Conservation (phyloP, 2,329 filamentous ascomycete species). For the Colletotrichum higginsianum region DNA sequence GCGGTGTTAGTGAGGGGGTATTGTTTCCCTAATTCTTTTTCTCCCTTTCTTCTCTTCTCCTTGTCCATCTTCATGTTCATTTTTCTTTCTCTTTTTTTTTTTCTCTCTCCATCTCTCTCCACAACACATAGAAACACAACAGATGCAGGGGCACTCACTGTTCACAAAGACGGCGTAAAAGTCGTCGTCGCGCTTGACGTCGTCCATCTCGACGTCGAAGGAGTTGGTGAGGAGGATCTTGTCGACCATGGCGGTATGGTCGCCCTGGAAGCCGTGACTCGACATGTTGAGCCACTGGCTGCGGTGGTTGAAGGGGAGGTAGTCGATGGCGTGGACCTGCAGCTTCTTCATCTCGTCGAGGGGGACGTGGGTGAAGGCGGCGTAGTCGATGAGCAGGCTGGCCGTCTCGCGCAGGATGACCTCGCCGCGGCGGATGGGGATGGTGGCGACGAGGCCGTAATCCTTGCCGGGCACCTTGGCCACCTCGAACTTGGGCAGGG, state of each 20-base stretch:
- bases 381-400: conserved; percentile 58
- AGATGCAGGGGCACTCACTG: conserved; percentile 45
- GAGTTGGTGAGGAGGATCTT: conserved; percentile 56
- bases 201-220: conserved; percentile 55
- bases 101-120: too few species aligned
- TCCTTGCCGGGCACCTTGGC: conserved; percentile 56
- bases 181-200: conserved; percentile 48
- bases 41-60: too few species aligned
- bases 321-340: conserved; percentile 50
- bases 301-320: conserved; percentile 51
- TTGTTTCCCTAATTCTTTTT: neutral
- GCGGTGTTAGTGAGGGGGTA: conserved; percentile 17
- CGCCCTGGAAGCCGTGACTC: conserved; percentile 49
- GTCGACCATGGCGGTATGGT: conserved; percentile 50
- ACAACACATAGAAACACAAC: neutral
- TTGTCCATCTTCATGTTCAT: neutral
- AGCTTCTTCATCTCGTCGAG: conserved; percentile 48
- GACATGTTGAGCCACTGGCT: conserved; percentile 54
- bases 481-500: conserved; percentile 50
- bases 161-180: conserved; percentile 58
- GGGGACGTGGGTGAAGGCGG: conserved; percentile 51
- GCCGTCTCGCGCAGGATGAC: conserved; percentile 56
- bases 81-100: neutral
- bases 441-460: conserved; percentile 60
- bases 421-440: conserved; percentile 54